Percentiles rank a stretch among this genome's conserved stretches.
Conservation (phyloP, 1,139 yeast genomes). For the Suhomyces bolitotheri region DNA sequence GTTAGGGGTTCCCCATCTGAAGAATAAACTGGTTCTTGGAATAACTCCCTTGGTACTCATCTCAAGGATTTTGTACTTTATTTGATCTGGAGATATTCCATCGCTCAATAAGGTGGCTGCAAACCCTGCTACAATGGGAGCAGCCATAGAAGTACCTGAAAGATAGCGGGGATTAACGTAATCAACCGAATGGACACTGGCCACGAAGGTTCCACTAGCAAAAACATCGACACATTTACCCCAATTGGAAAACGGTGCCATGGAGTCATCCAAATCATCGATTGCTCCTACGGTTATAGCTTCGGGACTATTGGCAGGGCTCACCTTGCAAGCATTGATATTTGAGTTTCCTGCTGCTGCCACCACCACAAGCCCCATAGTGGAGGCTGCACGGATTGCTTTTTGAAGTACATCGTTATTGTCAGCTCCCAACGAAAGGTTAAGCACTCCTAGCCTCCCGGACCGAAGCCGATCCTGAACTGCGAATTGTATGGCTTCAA, state of each 20-base stretch:
- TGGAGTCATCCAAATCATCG: constrained; percentile 65
- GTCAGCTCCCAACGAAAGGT: constrained; percentile 74
- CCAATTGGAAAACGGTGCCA: constrained; percentile 84
- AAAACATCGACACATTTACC: constrained; percentile 83
- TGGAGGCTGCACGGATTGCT: constrained; percentile 70
- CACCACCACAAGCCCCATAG: constrained; percentile 74
- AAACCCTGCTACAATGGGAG: constrained; percentile 78
- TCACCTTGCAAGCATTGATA: constrained; percentile 70
- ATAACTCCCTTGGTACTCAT: constrained; percentile 38
- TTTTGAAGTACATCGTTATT: constrained; percentile 64
- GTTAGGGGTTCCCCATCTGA: constrained; percentile 39
- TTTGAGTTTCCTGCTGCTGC: constrained; percentile 89
- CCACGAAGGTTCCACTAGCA: constrained; percentile 75
- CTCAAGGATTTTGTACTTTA: constrained; percentile 41
- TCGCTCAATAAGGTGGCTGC: constrained; percentile 63
- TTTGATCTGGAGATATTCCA: constrained; percentile 50
- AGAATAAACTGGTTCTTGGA: constrained; percentile 31
- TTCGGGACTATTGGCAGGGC: constrained; percentile 73
- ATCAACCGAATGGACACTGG: constrained; percentile 39
- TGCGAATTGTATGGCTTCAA: constrained; percentile 71
- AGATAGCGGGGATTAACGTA: constrained; percentile 38
- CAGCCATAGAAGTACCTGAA: constrained; percentile 88
- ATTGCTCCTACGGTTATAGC: constrained; percentile 88
- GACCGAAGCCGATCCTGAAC: constrained; percentile 54
- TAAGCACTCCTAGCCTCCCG: constrained; percentile 63